Evolutionary conservation across 1,284 basidiomycete species (phyloP).

Genomic region (Ganoderma lucidum): DNA sequence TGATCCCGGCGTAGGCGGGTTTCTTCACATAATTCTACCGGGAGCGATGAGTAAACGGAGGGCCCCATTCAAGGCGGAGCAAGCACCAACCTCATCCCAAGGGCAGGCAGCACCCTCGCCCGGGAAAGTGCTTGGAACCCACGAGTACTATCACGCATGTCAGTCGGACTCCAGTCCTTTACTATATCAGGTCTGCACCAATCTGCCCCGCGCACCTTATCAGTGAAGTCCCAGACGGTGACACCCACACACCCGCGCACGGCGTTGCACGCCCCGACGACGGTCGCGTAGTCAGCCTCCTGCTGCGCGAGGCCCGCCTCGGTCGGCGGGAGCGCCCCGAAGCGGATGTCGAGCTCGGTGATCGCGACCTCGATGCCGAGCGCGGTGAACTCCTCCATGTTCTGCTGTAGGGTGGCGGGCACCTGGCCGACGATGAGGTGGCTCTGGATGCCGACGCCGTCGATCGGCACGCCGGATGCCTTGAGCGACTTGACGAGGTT

Average conservation of each 20-base stretch:
- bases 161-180: not conserved
- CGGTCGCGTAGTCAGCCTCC: constrained; percentile 60
- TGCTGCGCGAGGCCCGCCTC: constrained; percentile 57
- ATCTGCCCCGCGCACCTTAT: constrained; percentile 42
- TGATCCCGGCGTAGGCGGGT: constrained; percentile 36
- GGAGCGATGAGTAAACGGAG: not conserved
- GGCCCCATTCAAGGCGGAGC: too few relatives aligned
- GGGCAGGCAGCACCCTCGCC: constrained; percentile 59
- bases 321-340: constrained; percentile 57
- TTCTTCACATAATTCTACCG: constrained; percentile 33
- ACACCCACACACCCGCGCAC: constrained; percentile 59
- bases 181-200: not conserved
- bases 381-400: constrained; percentile 55
- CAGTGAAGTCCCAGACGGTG: constrained; percentile 63
- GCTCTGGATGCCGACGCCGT: constrained; percentile 63
- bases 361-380: constrained; percentile 66
- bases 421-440: constrained; percentile 61
- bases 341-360: constrained; percentile 67
- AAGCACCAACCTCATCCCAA: constrained; percentile 52
- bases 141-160: constrained; percentile 48
- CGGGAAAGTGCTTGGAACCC: constrained; percentile 58
- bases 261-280: constrained; percentile 60
- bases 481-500: constrained; percentile 58
- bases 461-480: constrained; percentile 56
- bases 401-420: constrained; percentile 52